Base-by-base conservation (phyloP, 2,329 filamentous ascomycete genomes). In the Ophiostoma perfectum region DNA sequence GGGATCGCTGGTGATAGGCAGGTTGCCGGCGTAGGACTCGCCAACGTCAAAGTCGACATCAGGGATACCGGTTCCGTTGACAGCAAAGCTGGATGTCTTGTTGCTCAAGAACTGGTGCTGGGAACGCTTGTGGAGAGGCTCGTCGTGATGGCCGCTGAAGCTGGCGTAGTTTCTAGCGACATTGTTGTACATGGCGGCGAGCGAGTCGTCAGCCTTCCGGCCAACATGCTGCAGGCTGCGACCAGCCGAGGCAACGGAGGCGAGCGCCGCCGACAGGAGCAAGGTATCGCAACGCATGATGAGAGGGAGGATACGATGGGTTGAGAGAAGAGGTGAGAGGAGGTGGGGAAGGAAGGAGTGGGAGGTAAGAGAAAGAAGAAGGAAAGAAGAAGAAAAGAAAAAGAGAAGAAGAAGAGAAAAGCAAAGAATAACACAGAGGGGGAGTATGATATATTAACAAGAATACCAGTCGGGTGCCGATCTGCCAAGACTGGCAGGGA, bases 31-130 rank as follows among this genome's bases (percentile, higher is more conserved):
- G 72, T 89, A 89, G 0, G 84, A 86, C 76, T 90, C 86, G 67
- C 85, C 84, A 58, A 91, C 79, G 70, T 92, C 89, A 70, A 90
- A 93, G 39, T 83, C 75, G 0, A 92, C 86, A 18, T 91, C 87
- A 0, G 90, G 90, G 64, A 92, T 84, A 0, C 77, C 80, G 2
- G 81, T 82, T 2, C 89, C 86, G 72, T 92, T 84, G 55, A 91
- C 86, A 36, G 81, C 83, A 70, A 87, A 90, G 71, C 82, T 71
- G 4, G 69, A 64, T 1, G 72, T 73, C 49, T 72, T 72, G 45
- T 69, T 39, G 58, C 63, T 73, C 18, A 73, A 65, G 45, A 72
- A 73, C 65, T 67, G 68, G 27, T 62, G 58, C 4, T 58, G 3
- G 3, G 63, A 60, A 1, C 65, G 62, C 47, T 42, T 64, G 16